Evolutionary conservation across 2,329 filamentous ascomycete genomes (phyloP).

Genomic region (Magnaporthiopsis rhizophila): DNA sequence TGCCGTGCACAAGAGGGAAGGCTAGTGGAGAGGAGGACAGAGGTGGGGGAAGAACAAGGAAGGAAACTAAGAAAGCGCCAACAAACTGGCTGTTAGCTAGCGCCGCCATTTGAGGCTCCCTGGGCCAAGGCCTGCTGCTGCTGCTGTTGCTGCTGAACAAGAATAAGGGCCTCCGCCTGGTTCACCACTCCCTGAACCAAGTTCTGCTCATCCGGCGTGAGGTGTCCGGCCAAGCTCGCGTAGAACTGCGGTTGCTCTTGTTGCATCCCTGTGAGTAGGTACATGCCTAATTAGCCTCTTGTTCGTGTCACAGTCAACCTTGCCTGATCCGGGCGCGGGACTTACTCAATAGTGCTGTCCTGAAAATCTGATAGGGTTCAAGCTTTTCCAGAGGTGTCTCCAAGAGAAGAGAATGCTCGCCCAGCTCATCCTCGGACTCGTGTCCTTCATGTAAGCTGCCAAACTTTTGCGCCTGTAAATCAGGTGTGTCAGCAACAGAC

Average conservation of each 20-base stretch:
- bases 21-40: too few relatives aligned
- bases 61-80: too few relatives aligned
- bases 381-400: constrained; percentile 92
- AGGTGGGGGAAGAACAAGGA: too few relatives aligned
- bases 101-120: constrained; percentile 12
- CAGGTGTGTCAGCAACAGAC: constrained; percentile 16
- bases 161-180: constrained; percentile 49
- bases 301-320: not conserved
- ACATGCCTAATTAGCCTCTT: constrained; percentile 20
- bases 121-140: constrained; percentile 16
- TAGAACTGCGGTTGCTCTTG: constrained; percentile 88
- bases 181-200: constrained; percentile 72
- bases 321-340: constrained; percentile 16
- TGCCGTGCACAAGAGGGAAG: too few relatives aligned
- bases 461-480: constrained; percentile 68
- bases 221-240: constrained; percentile 65
- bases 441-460: constrained; percentile 52
- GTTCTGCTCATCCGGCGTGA: constrained; percentile 72
- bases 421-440: constrained; percentile 76
- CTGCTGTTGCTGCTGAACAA: constrained; percentile 31
- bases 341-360: constrained; percentile 73
- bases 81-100: constrained; percentile 10
- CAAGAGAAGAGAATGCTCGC: constrained; percentile 85
- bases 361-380: constrained; percentile 89
- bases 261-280: constrained; percentile 60